Percentiles rank a stretch among this genome's conserved stretches.
phyloP scores from a whole-genome alignment of 305 asterid genomes.

The Solanum hybrid region DNA sequence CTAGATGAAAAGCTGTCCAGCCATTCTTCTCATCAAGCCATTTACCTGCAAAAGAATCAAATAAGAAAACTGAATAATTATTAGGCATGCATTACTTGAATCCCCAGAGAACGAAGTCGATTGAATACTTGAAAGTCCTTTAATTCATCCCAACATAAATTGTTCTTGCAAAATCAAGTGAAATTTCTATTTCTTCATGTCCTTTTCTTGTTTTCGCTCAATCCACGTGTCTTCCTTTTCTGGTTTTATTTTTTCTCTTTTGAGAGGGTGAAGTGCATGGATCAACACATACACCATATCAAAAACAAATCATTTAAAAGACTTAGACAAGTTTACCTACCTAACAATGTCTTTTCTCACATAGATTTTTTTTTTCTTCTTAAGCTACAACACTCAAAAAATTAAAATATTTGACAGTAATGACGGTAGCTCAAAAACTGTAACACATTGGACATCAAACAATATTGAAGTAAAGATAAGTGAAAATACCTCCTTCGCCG shows the following conservation, averaged over 20 bases:
- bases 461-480: background rate
- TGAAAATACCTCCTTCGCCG: slow-evolving; percentile 56
- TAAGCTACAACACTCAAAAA: background rate
- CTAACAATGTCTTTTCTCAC: background rate
- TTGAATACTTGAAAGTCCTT: background rate
- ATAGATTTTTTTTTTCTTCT: background rate
- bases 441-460: background rate
- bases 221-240: background rate
- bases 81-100: background rate
- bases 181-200: background rate
- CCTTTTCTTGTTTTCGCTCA: background rate
- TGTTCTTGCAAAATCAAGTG: background rate
- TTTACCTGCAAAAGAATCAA: slow-evolving; percentile 35
- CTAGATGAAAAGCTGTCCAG: slow-evolving; percentile 46
- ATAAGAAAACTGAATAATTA: background rate
- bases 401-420: background rate
- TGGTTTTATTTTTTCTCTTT: background rate
- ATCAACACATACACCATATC: background rate
- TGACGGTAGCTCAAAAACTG: background rate
- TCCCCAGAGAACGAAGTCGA: background rate
- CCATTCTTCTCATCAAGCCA: slow-evolving; percentile 63
- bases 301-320: background rate
- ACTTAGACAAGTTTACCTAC: background rate
- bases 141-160: background rate
- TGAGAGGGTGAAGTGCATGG: background rate